phyloP scores from a whole-genome alignment of 2,329 filamentous ascomycete genomes.

The Fusarium redolens region DNA sequence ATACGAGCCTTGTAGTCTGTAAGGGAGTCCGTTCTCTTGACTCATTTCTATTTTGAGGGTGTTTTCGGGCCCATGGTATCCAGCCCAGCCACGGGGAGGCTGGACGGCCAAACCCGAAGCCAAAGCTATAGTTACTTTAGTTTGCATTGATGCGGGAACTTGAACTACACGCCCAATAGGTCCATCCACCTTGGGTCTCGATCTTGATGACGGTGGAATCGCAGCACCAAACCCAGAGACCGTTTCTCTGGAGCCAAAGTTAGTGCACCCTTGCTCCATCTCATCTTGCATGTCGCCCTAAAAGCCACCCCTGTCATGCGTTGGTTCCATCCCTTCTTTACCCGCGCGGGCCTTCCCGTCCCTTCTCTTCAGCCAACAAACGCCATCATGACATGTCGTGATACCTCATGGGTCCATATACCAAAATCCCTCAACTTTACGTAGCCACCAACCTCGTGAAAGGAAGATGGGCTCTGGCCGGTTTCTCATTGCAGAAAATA shows the following conservation, averaged over 20 bases:
- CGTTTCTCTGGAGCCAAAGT: neutral
- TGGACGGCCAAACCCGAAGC: neutral
- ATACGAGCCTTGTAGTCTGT: neutral
- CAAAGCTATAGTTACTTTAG: neutral
- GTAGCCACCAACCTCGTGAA: neutral
- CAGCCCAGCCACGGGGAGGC: neutral
- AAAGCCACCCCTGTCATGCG: conserved; percentile 20
- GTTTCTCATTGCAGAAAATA: neutral
- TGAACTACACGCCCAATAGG: neutral
- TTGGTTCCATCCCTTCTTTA: conserved; percentile 31
- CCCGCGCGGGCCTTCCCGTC: conserved; percentile 39
- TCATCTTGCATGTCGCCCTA: conserved; percentile 1
- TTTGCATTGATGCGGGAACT: neutral
- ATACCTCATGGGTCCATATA: conserved; percentile 3
- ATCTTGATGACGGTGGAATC: neutral
- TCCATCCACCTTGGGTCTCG: neutral
- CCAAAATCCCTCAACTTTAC: neutral
- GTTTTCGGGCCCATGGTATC: neutral
- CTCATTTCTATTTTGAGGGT: neutral
- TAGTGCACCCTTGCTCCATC: conserved; percentile 1
- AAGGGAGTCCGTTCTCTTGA: neutral
- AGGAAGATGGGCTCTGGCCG: neutral
- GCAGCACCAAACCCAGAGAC: neutral
- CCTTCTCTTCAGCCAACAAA: conserved; percentile 21
- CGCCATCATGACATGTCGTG: neutral